Conservation (phyloP, 148 eudicot genomes). For the Camellia sinensis region DNA sequence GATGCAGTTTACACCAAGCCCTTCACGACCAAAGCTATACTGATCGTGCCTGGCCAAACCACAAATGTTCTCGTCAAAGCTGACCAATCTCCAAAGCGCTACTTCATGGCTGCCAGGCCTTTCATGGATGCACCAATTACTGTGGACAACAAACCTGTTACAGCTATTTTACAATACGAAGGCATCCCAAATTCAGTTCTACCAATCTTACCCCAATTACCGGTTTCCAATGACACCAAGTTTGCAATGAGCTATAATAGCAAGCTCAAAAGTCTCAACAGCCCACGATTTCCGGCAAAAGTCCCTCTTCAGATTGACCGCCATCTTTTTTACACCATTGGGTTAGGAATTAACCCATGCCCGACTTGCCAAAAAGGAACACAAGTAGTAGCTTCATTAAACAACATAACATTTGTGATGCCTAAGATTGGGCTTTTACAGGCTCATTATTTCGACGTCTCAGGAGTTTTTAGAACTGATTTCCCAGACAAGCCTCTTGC, state of each 20-base stretch:
- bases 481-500: conserved; percentile 42
- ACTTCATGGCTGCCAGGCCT: conserved; percentile 66
- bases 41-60: conserved; percentile 57
- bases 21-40: conserved; percentile 38
- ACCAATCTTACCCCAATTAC: conserved; percentile 48
- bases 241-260: conserved; percentile 34
- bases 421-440: conserved; percentile 50
- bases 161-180: conserved; percentile 53
- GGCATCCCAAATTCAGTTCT: conserved; percentile 40
- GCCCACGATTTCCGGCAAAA: conserved; percentile 39
- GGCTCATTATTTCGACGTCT: conserved; percentile 42
- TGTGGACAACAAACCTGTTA: conserved; percentile 52
- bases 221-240: conserved; percentile 39
- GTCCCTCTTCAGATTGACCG: conserved; percentile 46
- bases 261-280: conserved; percentile 44
- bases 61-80: conserved; percentile 51
- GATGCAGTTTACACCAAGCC: conserved; percentile 66
- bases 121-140: conserved; percentile 51
- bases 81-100: conserved; percentile 36
- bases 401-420: conserved; percentile 60
- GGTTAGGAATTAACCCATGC: conserved; percentile 42
- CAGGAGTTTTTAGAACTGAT: conserved; percentile 39
- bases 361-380: conserved; percentile 46
- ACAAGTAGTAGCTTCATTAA: conserved; percentile 44
- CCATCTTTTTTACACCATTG: conserved; percentile 39